Evolutionary conservation across 352 stramenopile species (phyloP), one percentile per base, ranked within the genome.

Genomic region (Globisporangium middletonii): DNA sequence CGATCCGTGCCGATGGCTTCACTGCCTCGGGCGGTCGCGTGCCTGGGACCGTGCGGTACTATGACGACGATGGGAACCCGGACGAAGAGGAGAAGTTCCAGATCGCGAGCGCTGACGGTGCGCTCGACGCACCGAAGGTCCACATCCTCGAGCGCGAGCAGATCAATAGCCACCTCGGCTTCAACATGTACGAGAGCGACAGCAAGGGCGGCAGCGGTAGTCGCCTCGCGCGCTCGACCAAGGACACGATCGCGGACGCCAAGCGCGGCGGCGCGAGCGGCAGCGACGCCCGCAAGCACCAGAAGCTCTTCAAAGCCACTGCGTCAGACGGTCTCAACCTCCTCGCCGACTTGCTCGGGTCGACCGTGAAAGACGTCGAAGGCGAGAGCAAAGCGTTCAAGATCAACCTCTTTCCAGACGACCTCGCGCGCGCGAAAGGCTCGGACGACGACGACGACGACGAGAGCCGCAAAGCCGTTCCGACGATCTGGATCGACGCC

Each of bases 121-220:
- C 79, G 6, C 47, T 88, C 26, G 67, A 79, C 11, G 79, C 77
- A 0, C 81, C 83, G 0, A 68, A 78, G 43, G 67, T 67, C 0
- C 73, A 68, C 5, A 69, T 90, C 43, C 64, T 89, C n/a, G 68
- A 89, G 18, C 75, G 79, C 4, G 72, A 83, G 37, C 77, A 86
- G 49, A 67, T 75, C 15, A 78, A 82, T 33, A 64, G 73, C 11
- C 74, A 86, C 16, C 59, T 89, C 12, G 84, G 84, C 48, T 73
- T 80, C 63, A 94, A 94, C 67, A 92, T 94, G 82, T 94, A 91
- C 69, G 79, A 88, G 52, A 77, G 81, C 23, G 83, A 91, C 59
- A 73, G 77, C 35, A 89, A 87, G 48, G 71, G 73, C 2, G 30
- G 55, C 16, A 72, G 73, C 2, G 30, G 55, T 18, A 33, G 35